Evolutionary conservation across 768 basidiomycete genomes (phyloP).

Genomic region (Neoboletus subvelutipes): DNA sequence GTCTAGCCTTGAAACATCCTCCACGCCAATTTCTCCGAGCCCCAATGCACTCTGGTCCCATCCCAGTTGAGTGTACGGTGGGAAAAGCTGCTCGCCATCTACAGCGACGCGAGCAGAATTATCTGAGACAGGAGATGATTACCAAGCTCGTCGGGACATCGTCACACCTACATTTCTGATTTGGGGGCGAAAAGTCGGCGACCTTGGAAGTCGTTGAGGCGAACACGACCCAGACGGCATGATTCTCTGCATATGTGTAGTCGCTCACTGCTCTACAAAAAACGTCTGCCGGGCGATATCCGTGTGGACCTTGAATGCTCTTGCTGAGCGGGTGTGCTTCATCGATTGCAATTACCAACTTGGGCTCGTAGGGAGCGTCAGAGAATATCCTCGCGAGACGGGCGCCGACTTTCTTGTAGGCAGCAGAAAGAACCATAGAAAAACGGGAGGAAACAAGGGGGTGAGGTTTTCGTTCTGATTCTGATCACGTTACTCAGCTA

Average conservation of each 20-base stretch:
- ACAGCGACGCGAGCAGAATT: background rate
- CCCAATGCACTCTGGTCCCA: background rate
- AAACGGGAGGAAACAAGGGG: background rate
- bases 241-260: no score
- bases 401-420: background rate
- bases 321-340: no score
- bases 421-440: background rate
- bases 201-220: background rate
- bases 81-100: background rate
- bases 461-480: background rate
- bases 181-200: background rate
- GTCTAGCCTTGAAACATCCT: background rate
- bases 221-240: background rate
- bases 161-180: background rate
- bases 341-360: no score
- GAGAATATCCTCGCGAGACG: no score
- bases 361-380: no score
- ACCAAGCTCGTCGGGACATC: no score
- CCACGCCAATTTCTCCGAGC: background rate
- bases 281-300: no score
- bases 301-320: no score
- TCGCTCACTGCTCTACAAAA: no score
- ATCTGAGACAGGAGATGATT: background rate
- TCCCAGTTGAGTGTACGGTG: background rate
- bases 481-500: background rate